Conservation (phyloP, 768 basidiomycete species). For the Lactarius pseudohatsudake region DNA sequence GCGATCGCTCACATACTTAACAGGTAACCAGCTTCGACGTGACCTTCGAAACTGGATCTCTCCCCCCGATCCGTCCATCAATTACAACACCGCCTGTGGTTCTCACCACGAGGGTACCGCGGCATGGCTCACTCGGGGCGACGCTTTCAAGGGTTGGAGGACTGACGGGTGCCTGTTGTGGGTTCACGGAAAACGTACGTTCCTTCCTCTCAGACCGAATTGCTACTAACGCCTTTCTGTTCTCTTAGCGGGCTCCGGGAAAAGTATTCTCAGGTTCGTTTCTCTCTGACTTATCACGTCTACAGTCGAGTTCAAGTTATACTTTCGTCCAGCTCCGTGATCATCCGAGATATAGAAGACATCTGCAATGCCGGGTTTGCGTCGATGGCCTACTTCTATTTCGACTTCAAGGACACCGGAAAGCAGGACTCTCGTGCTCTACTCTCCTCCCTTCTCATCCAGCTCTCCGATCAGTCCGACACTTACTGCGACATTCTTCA, state of each 20-base stretch:
- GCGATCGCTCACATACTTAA: background rate
- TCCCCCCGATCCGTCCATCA: slow-evolving; percentile 7
- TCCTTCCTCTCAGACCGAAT: background rate
- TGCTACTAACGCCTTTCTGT: background rate
- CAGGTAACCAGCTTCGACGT: background rate
- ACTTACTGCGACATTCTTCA: too few relatives aligned
- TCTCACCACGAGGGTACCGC: background rate
- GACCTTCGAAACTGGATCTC: slow-evolving; percentile 2
- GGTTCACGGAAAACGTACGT: slow-evolving; percentile 5
- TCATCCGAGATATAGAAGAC: background rate
- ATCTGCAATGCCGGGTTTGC: background rate
- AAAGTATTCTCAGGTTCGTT: slow-evolving; percentile 10
- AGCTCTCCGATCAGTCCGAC: too few relatives aligned
- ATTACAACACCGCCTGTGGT: background rate
- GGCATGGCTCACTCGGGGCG: background rate
- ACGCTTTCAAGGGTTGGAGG: background rate
- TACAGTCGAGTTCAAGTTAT: background rate
- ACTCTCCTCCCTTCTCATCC: too few relatives aligned
- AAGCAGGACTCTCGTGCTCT: too few relatives aligned
- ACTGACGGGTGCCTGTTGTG: background rate
- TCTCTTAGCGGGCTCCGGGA: slow-evolving; percentile 12
- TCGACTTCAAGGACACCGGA: too few relatives aligned
- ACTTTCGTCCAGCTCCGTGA: background rate
- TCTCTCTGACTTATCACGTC: accelerated
- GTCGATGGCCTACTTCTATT: background rate